Base-by-base conservation (phyloP, 2,329 filamentous ascomycete genomes). In the Aspergillus versicolor region DNA sequence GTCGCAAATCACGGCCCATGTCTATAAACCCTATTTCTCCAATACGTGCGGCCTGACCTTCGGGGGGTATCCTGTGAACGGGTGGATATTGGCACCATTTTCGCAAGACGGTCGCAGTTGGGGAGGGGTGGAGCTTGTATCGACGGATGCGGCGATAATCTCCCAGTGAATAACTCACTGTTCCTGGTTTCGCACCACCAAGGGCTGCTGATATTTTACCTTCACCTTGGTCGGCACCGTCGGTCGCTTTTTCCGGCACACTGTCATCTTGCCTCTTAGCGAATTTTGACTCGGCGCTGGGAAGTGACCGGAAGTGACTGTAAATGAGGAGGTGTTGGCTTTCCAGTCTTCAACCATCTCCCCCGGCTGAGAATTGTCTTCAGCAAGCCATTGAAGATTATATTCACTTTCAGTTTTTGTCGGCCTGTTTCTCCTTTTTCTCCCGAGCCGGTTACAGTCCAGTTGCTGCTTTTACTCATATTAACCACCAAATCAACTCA, bases 31-130 rank as follows among this genome's bases (percentile, higher is more conserved):
- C 24, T 3, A 37, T 45, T 45, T 22, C 5, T 9, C 22, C 38
- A 49, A 32, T 21, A 38, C 9, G 17, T 50, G n/a, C 40, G 22
- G 13, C 9, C 38, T 43, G 24, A 41, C 53, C 51, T 48, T 57
- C 45, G 41, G 43, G 42, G 43, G 37, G 34, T 43, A 27, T 50
- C 48, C 47, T 54, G 37, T 51, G 38, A 45, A 44, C 45, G 32
- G 37, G 11, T 34, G 53, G 42, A 27, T 17, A 22, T 40, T 38
- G 38, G 49, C 42, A 43, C 30, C 43, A 21, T 32, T 15, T 21
- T 17, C 27, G 45, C 30, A 47, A 49, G 48, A 60, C 63, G 64
- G 61, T 64, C 62, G 63, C 64, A 65, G 62, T 56, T 56, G 58
- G 52, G 38, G 38, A 40, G n/a, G 42, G 43, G 44, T 41, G 44